Evolutionary conservation across 1,284 basidiomycete species (phyloP).

Genomic region (Phlebopus sp.): DNA sequence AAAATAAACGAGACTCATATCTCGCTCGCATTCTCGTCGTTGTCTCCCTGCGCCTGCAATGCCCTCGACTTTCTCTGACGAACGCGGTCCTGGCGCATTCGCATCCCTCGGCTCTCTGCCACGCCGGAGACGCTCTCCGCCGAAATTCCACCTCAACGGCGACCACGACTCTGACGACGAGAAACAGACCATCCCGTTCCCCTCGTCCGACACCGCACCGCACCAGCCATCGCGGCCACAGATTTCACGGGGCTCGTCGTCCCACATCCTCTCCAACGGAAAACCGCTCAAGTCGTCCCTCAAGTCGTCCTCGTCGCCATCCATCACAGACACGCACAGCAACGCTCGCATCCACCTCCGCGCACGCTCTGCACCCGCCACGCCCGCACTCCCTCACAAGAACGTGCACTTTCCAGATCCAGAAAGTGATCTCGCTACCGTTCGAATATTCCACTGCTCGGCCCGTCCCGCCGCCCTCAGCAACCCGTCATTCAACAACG

Average conservation of each 20-base stretch:
- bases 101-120: conserved; percentile 50
- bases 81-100: conserved; percentile 51
- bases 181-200: conserved; percentile 32
- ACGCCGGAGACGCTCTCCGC: conserved; percentile 31
- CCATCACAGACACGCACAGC: conserved; percentile 31
- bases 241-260: conserved; percentile 31
- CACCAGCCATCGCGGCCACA: too few relatives aligned
- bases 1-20: conserved; percentile 5
- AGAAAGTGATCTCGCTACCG: conserved; percentile 69
- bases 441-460: conserved; percentile 79
- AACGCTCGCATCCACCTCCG: conserved; percentile 37
- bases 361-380: conserved; percentile 64
- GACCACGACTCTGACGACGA: conserved; percentile 21
- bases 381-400: conserved; percentile 68
- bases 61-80: conserved; percentile 38
- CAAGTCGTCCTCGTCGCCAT: conserved; percentile 63
- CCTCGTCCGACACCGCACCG: too few relatives aligned
- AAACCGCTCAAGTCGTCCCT: conserved; percentile 89
- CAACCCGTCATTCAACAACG: conserved; percentile 44
- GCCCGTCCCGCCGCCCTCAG: conserved; percentile 64
- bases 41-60: too few relatives aligned
- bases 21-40: too few relatives aligned
- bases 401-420: conserved; percentile 84
- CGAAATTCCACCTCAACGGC: conserved; percentile 26
- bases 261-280: conserved; percentile 70